phyloP scores from a whole-genome alignment of 768 basidiomycete genomes.

The Rhodotorula graminis region DNA sequence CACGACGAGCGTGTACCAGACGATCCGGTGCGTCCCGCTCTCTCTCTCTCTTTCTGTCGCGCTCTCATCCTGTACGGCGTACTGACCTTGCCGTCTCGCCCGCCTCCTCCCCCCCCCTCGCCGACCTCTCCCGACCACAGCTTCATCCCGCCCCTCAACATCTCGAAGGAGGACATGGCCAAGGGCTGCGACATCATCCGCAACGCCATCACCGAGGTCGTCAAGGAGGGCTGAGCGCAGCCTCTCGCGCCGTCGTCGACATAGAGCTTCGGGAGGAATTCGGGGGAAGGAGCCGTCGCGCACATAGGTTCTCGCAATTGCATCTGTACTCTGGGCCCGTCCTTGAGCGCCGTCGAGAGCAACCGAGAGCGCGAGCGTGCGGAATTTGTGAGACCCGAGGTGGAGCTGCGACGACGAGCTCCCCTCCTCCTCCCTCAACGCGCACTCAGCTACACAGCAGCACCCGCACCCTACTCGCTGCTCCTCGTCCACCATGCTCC shows the following conservation, averaged over 20 bases:
- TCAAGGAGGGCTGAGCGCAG: constrained; percentile 30
- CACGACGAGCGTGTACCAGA: constrained; percentile 83
- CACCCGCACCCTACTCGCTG: background rate
- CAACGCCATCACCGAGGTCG: constrained; percentile 39
- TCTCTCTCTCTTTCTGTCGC: background rate
- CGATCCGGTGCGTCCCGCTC: constrained; percentile 24
- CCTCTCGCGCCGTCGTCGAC: too few relatives aligned
- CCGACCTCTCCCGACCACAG: constrained; percentile 46
- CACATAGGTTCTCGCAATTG: background rate
- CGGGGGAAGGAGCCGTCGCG: too few relatives aligned
- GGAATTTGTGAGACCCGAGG: too few relatives aligned
- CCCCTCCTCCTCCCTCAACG: too few relatives aligned
- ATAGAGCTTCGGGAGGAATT: too few relatives aligned
- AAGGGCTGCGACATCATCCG: constrained; percentile 34
- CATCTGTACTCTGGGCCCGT: background rate
- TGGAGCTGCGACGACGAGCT: too few relatives aligned
- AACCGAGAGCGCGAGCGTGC: too few relatives aligned
- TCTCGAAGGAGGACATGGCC: constrained; percentile 67
- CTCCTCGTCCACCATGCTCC: background rate
- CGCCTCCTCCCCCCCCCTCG: background rate
- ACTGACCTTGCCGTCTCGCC: background rate
- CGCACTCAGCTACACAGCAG: too few relatives aligned
- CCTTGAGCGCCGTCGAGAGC: too few relatives aligned
- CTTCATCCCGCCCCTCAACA: constrained; percentile 88
- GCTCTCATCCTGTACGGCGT: background rate